These are phyloP conservation scores for Melanomma pulvis-pyrius DNA, from an alignment of 495 filamentous ascomycete genomes.

Conservation along the genomic window DNA sequence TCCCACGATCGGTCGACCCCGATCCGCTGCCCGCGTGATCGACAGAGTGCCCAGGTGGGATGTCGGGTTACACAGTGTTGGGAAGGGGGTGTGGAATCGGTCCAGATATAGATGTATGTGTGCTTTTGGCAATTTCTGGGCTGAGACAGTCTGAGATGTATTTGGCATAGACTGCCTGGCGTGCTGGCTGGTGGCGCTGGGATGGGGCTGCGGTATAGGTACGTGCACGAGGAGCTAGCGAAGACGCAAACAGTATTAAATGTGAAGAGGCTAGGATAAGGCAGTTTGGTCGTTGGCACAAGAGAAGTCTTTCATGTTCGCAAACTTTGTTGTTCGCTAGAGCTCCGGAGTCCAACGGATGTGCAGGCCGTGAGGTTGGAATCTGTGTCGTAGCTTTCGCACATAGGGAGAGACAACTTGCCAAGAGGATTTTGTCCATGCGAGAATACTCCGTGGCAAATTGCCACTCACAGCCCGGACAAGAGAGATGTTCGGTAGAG, in stretches of 20 bases:
- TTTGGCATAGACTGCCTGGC: neutral
- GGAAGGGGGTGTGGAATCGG: neutral
- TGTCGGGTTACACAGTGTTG: neutral
- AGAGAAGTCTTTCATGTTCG: too few relatives aligned
- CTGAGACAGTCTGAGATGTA: constrained; percentile 19
- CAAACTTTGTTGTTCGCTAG: neutral
- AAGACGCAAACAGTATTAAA: neutral
- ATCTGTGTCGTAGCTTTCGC: neutral
- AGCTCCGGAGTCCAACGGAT: neutral
- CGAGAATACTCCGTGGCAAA: neutral
- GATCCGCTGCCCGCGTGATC: neutral
- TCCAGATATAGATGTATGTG: constrained; percentile 1
- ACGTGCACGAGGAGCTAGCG: neutral
- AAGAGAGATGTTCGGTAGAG: too few relatives aligned
- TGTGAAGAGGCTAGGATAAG: neutral
- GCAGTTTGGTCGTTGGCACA: neutral
- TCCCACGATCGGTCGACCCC: neutral
- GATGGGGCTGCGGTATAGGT: neutral
- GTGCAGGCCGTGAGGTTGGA: neutral
- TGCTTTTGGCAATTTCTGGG: constrained; percentile 5
- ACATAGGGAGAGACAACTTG: neutral
- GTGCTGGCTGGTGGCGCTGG: neutral
- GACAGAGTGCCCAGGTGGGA: neutral
- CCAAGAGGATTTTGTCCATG: neutral
- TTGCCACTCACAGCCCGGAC: neutral